phyloP scores from a whole-genome alignment of 305 asterid species.

The Solanum hybrid region DNA sequence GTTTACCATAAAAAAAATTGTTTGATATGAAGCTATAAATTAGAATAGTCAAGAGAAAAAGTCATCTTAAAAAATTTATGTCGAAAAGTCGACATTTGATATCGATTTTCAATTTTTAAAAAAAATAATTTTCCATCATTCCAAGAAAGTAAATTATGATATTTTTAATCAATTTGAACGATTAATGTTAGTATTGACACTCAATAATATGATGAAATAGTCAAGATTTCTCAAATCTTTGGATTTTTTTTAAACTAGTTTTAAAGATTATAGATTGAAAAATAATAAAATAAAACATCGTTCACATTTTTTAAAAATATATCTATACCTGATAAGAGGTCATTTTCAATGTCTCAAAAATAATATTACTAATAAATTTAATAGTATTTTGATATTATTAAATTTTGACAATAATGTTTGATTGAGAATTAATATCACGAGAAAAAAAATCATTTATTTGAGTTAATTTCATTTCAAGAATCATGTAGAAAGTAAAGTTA shows the following conservation, averaged over 20 bases:
- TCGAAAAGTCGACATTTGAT: not conserved
- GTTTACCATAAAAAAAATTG: not conserved
- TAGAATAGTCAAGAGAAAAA: not conserved
- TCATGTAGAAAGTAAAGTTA: too few species aligned
- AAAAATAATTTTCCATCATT: not conserved
- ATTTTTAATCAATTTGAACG: not conserved
- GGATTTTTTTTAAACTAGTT: not conserved
- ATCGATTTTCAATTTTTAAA: not conserved
- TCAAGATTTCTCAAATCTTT: not conserved
- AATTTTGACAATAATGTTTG: too few species aligned
- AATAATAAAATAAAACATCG: not conserved
- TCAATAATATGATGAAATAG: not conserved
- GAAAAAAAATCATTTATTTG: too few species aligned
- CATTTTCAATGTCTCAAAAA: not conserved
- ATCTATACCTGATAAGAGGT: not conserved
- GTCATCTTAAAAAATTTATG: not conserved
- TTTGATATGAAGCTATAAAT: not conserved
- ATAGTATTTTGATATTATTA: not conserved
- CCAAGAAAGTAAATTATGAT: not conserved
- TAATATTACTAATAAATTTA: not conserved
- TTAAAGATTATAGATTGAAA: not conserved
- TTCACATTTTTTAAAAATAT: rapidly evolving
- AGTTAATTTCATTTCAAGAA: not conserved
- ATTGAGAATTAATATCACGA: not conserved
- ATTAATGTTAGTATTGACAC: not conserved